Evolutionary conservation across 106 monocot genomes (phyloP), one percentile per base, ranked within the genome.

Genomic region (Allium cepa): DNA sequence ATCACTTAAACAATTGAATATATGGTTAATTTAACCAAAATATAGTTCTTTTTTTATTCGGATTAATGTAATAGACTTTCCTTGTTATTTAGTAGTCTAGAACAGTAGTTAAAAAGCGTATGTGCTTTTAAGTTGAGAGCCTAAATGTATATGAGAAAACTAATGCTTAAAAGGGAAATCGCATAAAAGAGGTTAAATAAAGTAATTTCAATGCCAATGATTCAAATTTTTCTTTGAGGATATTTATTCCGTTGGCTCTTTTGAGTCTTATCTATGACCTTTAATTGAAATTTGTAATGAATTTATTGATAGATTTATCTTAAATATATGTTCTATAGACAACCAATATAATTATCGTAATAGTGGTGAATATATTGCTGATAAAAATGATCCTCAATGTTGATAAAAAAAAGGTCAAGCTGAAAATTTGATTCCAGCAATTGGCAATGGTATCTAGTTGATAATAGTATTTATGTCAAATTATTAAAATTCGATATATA

Each of bases 391-490:
- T 69, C 53, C 77, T 27, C 69, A 87, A 56, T 81, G 85, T 61
- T 93, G 84, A 83, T 90, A 99, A 66, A 90, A 80, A n/a, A n/a
- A n/a, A n/a, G n/a, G n/a, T 92, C 99, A 8, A 92, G 87, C 57
- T 93, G 99, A 92, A 92, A 90, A 74, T 99, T 87, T 62, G 85
- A 93, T 59, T 12, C 70, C 3, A 74, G 48, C 56, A 78, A 82
- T 11, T 77, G 80, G 17, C 77, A 82, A 56, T 89, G 89, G 85
- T 78, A 82, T 74, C 88, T 84, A 71, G 50, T 84, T 45, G 88
- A 79, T 74, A 68, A 63, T 75, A 69, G 61, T 69, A 71, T 82
- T 66, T 22, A 22, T 22, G 1, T 22, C 22, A 22, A 22, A 22
- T 22, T 22, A 22, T 22, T 22, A 22, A 22, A 22, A 22, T 22